Conservation (phyloP, 768 basidiomycete species). For the Cyclocybe cylindracea region DNA sequence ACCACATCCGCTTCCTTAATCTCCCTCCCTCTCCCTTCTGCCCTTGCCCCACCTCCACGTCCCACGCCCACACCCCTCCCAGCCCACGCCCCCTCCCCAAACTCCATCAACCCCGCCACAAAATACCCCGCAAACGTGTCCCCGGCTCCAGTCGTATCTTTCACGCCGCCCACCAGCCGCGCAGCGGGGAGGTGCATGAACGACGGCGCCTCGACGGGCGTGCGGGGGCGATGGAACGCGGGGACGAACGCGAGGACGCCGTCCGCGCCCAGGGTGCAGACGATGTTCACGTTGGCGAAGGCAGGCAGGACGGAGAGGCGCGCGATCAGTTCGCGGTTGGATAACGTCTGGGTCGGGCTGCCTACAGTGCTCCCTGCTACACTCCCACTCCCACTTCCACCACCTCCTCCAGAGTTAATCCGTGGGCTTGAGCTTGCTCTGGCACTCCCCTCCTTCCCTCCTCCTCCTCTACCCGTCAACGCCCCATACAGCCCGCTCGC, state of each 20-base stretch:
- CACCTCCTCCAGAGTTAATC: too few relatives aligned
- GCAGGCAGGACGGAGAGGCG: slow-evolving; percentile 21
- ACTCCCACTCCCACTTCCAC: too few relatives aligned
- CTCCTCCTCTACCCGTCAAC: slow-evolving; percentile 12
- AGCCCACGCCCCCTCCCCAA: slow-evolving; percentile 22
- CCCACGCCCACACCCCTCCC: slow-evolving; percentile 7
- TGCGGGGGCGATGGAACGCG: slow-evolving; percentile 20
- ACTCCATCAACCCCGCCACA: slow-evolving; percentile 54
- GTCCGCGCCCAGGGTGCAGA: slow-evolving; percentile 56
- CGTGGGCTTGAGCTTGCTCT: too few relatives aligned
- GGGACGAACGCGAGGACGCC: slow-evolving; percentile 50
- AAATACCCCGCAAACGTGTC: slow-evolving; percentile 68
- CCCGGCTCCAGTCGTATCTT: slow-evolving; percentile 65
- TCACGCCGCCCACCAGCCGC: slow-evolving; percentile 34
- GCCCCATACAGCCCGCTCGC: slow-evolving; percentile 36
- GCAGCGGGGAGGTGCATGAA: slow-evolving; percentile 49
- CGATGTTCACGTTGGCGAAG: slow-evolving; percentile 42
- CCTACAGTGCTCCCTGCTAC: not conserved
- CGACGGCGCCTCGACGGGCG: slow-evolving; percentile 16
- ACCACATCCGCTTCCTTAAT: slow-evolving; percentile 32
- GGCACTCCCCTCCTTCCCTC: not conserved
- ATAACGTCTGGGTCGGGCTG: not conserved
- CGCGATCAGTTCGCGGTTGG: slow-evolving; percentile 18
- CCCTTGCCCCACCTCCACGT: too few relatives aligned
- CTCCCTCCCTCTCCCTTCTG: slow-evolving; percentile 7